Conservation (phyloP, 2,329 filamentous ascomycete species). For the Exophiala sp. region DNA sequence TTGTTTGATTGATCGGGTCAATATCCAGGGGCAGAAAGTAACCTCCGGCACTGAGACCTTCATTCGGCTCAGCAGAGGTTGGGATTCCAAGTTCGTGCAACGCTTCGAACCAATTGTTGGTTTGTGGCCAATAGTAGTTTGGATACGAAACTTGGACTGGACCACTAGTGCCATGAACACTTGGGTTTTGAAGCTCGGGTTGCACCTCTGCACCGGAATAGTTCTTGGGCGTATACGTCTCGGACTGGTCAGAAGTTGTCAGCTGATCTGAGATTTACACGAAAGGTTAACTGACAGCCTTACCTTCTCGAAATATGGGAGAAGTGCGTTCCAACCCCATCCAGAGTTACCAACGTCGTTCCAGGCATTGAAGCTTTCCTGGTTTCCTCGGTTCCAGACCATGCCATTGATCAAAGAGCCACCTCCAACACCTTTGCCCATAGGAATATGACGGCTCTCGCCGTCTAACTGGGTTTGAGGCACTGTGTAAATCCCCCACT, state of each 20-base stretch:
- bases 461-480: slow-evolving; percentile 31
- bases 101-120: slow-evolving; percentile 35
- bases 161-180: slow-evolving; percentile 43
- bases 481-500: slow-evolving; percentile 29
- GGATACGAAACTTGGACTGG: slow-evolving; percentile 51
- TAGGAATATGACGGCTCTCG: slow-evolving; percentile 23
- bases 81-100: slow-evolving; percentile 39
- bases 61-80: slow-evolving; percentile 37
- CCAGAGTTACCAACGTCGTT: slow-evolving; percentile 44
- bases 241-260: slow-evolving; percentile 26
- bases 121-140: slow-evolving; percentile 37
- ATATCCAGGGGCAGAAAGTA: slow-evolving; percentile 38
- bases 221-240: slow-evolving; percentile 41
- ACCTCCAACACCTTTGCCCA: slow-evolving; percentile 37
- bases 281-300: not conserved
- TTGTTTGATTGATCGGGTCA: slow-evolving; percentile 36
- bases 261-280: not conserved
- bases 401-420: slow-evolving; percentile 40
- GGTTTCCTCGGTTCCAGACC: slow-evolving; percentile 39
- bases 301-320: slow-evolving; percentile 49
- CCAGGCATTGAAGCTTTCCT: slow-evolving; percentile 46
- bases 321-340: slow-evolving; percentile 44
- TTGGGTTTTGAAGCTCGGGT: slow-evolving; percentile 38
- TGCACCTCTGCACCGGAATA: slow-evolving; percentile 34
- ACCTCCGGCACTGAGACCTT: slow-evolving; percentile 36